These are phyloP conservation scores for Saccharomycopsis synnaedendra DNA, from an alignment of 805 yeast species.

Conservation along the genomic window DNA sequence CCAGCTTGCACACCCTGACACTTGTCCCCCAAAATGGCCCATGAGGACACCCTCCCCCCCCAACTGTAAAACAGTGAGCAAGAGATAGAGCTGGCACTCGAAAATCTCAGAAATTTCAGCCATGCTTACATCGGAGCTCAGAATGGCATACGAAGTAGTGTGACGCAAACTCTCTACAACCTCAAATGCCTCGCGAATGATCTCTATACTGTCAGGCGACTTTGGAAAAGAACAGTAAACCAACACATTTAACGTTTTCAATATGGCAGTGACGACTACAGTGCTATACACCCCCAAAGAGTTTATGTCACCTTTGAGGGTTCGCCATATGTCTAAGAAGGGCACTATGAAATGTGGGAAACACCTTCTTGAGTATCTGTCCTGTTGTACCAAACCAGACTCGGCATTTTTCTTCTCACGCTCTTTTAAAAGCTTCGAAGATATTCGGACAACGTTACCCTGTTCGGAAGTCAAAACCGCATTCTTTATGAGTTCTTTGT, in stretches of 20 bases:
- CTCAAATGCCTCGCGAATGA: constrained; percentile 5
- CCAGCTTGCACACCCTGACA: constrained; percentile 9
- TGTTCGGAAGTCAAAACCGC: not conserved
- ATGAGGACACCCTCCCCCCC: constrained; percentile 1
- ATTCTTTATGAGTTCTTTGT: constrained; percentile 2
- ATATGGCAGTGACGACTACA: constrained; percentile 1
- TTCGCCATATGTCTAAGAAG: constrained; percentile 9
- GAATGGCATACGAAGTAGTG: not conserved
- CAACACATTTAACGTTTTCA: constrained; percentile 10
- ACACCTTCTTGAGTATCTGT: constrained; percentile 7
- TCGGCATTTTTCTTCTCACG: constrained; percentile 3
- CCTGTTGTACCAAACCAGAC: not conserved
- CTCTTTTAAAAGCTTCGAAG: constrained; percentile 11
- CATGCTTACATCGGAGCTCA: not conserved
- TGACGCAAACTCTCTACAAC: constrained; percentile 1
- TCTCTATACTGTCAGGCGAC: not conserved
- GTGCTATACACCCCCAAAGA: constrained; percentile 10
- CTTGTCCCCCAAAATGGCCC: not conserved
- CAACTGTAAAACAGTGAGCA: constrained; percentile 7
- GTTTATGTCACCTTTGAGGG: not conserved
- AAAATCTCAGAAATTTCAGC: constrained; percentile 9
- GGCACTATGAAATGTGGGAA: constrained; percentile 9
- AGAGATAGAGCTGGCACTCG: constrained; percentile 8
- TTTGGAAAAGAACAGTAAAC: constrained; percentile 11
- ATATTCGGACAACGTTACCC: constrained; percentile 13